Base-by-base conservation (phyloP, 2,329 filamentous ascomycete species). In the Sporothrix inflata region DNA sequence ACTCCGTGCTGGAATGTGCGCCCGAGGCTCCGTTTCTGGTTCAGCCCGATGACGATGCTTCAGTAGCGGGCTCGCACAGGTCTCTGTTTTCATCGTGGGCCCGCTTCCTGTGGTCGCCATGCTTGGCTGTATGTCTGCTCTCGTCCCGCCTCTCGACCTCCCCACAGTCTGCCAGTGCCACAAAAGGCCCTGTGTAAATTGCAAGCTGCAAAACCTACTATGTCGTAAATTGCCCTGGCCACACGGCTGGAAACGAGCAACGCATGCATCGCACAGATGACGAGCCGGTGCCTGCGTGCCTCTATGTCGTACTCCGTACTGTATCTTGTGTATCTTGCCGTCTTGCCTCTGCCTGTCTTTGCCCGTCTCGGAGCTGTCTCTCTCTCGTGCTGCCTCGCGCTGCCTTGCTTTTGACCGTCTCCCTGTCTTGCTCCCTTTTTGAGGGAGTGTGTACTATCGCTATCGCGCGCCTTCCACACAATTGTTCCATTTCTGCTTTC, bases 21-120 rank as follows among this genome's bases (percentile, higher is more conserved):
- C 27, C 6, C 2, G 55, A 38, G 27, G 27, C 16, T 16, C 27
- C 8, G 55, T 61, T 19, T 19, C 24, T 27, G n/a, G 34, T 24
- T 61, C 57, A 61, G 34, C 57, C 57, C 57, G n/a, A 61, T 40
- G 34, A 55, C 30, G 30, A 60, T 60, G 57, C 57, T 61, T 61
- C 57, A 40, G 34, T 19, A 61, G 11, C 19, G 34, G 34, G 34
- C 34, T 21, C 34, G 19, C 57, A 40, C n/a, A 24, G 34, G 53
- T 57, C 34, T 40, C 57, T 61, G n/a, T 63, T 63, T 63, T n/a
- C 38, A 45, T 45, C n/a, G 11, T 63, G 60, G 55, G 12, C n/a
- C 11, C 38, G n/a, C 38, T 24, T 7, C n/a, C 34, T 38, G n/a
- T 45, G 60, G 1, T 42, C 38, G 38, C 38, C n/a, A 63, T 42